These are phyloP conservation scores for Angomonas desouzai DNA, from an alignment of 208 protist species.

Conservation along the genomic window DNA sequence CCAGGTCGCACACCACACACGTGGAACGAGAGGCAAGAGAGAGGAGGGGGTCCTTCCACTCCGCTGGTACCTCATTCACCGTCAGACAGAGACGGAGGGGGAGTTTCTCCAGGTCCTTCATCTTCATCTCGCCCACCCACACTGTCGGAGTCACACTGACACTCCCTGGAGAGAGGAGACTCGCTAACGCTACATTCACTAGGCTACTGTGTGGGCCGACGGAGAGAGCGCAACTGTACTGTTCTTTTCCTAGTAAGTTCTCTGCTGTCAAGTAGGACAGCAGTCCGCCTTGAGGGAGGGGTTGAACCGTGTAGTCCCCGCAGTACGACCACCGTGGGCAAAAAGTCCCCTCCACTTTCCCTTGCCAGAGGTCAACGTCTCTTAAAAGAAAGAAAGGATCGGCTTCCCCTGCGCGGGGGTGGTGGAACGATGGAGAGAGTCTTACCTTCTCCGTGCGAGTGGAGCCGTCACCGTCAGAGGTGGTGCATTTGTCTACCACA, in stretches of 20 bases:
- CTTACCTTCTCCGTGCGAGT: background rate
- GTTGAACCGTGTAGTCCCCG: background rate
- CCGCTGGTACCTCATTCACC: background rate
- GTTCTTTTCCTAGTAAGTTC: background rate
- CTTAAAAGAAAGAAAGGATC: background rate
- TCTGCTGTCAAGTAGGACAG: background rate
- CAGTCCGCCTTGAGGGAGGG: background rate
- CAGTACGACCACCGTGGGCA: background rate
- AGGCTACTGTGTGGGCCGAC: background rate
- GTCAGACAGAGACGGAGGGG: background rate
- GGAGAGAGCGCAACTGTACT: background rate
- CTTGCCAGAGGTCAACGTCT: background rate
- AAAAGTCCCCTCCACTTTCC: background rate
- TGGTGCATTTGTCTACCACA: conserved; percentile 16
- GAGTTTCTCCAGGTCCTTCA: background rate
- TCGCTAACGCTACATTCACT: background rate
- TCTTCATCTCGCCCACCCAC: background rate
- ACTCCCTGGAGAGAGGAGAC: background rate
- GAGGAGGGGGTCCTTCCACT: background rate
- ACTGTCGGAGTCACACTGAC: background rate
- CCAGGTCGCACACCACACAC: background rate
- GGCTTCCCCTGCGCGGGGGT: conserved; percentile 5
- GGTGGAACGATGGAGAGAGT: background rate
- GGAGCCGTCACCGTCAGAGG: background rate
- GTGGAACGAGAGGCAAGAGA: background rate